Base-by-base conservation (phyloP, 352 stramenopile genomes). In the Blastocystis sp. region DNA sequence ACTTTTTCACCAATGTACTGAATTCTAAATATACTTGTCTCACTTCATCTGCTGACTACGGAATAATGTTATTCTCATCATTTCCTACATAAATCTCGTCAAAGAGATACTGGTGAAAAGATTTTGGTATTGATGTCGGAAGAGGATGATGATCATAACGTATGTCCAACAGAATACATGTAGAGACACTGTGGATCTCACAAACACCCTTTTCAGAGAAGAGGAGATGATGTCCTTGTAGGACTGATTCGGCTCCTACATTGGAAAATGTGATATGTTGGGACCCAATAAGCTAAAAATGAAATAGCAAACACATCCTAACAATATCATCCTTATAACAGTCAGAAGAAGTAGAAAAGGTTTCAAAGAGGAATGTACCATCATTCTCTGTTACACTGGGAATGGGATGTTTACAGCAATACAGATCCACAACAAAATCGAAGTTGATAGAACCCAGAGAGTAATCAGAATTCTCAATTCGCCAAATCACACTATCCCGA, bases 21-120 rank as follows among this genome's bases (percentile, higher is more conserved):
- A 83, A 83, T 29, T 83, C 71, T 24, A 32, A n/a, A 43, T 67
- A 83, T 35, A 83, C 71, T 32, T 59, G 46, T 21, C 71, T 52
- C 49, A 42, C 51, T 0, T 83, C 71, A 32, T 83, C 71, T 24
- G 71, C 54, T 19, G 71, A 67, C 71, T 83, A 83, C 19, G 12
- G 2, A 21, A 24, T 21, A 83, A 1, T 0, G 14, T 37, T 42
- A 2, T 0, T 2, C 3, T 7, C 16, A 42, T 14, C 11, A 21
- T 37, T 4, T 2, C 1, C 14, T 29, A 83, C 71, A 24, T 19
- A 37, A 3, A 83, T 27, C 27, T 37, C 43, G 4, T 66, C 71
- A 42, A 83, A 83, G 49, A 83, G n/a, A 56, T 65, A 83, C 0
- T 51, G 29, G 4, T 66, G 43, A 56, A 83, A 83, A 24, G 51